Conservation (phyloP, 257 asterid genomes). For the Verbascum thapsus region DNA sequence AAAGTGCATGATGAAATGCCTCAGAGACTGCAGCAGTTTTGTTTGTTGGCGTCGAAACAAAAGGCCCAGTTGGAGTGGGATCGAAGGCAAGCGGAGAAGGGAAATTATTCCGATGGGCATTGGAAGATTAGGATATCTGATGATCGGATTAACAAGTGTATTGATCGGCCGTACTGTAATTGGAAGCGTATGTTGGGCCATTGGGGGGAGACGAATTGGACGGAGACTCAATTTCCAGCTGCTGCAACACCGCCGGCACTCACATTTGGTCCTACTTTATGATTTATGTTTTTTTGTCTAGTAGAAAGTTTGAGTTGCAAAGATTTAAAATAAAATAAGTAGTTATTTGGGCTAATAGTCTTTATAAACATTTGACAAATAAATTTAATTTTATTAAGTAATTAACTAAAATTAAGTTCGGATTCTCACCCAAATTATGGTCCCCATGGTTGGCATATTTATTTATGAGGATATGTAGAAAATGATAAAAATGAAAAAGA, state of each 20-base stretch:
- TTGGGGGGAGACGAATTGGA: constrained; percentile 87
- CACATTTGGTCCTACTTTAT: background rate
- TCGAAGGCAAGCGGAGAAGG: constrained; percentile 66
- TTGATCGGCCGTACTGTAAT: constrained; percentile 61
- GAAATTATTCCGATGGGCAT: constrained; percentile 58
- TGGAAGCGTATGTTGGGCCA: constrained; percentile 80
- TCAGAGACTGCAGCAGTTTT: constrained; percentile 50
- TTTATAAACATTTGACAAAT: no score
- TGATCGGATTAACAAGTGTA: constrained; percentile 57
- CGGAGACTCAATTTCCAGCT: constrained; percentile 34
- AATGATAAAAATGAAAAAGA: no score
- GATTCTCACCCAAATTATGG: no score
- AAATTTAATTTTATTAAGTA: no score
- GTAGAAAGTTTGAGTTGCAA: no score
- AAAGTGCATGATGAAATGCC: constrained; percentile 79
- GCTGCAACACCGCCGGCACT: constrained; percentile 51
- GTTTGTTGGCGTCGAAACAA: constrained; percentile 64
- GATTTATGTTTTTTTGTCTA: no score
- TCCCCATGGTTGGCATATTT: no score
- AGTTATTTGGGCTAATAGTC: no score
- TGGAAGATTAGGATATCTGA: constrained; percentile 61
- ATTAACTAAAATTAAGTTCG: no score
- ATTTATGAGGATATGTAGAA: no score
- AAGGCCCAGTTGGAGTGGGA: constrained; percentile 95
- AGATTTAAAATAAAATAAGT: no score